Percentiles rank a stretch among this genome's conserved stretches.
Conservation (phyloP, 257 asterid species). For the Solanum chiquidenum region DNA sequence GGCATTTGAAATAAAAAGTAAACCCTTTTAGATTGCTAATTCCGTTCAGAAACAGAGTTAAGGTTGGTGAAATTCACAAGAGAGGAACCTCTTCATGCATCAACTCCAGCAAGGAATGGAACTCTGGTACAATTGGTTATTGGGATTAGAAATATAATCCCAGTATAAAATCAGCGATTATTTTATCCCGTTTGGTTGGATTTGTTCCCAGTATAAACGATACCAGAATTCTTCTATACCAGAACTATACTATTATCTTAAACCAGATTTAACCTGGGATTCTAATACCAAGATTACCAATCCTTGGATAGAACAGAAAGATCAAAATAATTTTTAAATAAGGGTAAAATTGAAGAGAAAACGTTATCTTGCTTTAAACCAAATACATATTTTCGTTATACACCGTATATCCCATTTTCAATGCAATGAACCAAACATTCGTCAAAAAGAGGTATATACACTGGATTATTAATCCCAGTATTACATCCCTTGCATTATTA, state of each 20-base stretch:
- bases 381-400: not conserved
- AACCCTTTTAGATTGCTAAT: not conserved
- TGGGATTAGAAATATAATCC: not conserved
- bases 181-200: not conserved
- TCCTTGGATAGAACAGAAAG: not conserved
- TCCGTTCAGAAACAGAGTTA: not conserved
- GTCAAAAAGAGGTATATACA: not conserved
- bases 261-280: not conserved
- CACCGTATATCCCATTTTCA: not conserved
- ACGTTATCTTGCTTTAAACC: not conserved
- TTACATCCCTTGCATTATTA: not conserved
- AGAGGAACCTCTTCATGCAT: not conserved
- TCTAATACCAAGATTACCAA: not conserved
- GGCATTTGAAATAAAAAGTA: not conserved
- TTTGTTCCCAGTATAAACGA: not conserved
- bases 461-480: not conserved
- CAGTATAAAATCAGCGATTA: not conserved
- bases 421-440: not conserved
- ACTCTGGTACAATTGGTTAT: not conserved
- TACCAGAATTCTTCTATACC: not conserved
- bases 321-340: not conserved
- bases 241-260: not conserved
- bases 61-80: not conserved
- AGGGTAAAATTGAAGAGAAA: not conserved
- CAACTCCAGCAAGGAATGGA: not conserved